Percentiles rank a stretch among this genome's conserved stretches.
These are phyloP conservation scores for Metschnikowia picachoensis DNA, from an alignment of 805 yeast genomes.

Conservation along the genomic window DNA sequence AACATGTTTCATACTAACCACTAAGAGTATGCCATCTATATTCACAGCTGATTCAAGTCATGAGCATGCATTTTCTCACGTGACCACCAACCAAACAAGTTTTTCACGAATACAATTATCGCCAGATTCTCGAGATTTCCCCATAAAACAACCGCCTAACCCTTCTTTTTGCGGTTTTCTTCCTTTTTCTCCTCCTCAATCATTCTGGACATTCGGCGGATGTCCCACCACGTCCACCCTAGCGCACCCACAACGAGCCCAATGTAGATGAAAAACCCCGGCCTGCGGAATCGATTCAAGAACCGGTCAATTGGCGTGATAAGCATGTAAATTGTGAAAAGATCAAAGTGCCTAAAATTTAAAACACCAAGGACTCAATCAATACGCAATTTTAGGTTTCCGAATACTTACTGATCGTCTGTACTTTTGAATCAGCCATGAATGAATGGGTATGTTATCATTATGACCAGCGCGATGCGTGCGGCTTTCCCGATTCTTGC, in stretches of 20 bases:
- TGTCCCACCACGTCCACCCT: slow-evolving; percentile 19
- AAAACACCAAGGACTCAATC: not conserved
- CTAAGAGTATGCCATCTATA: no score
- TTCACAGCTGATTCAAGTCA: no score
- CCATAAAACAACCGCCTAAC: not conserved
- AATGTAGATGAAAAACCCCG: slow-evolving; percentile 34
- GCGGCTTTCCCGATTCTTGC: slow-evolving; percentile 1
- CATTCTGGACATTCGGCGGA: slow-evolving; percentile 15
- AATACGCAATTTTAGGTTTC: not conserved
- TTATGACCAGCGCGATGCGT: no score
- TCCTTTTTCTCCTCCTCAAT: slow-evolving; percentile 10
- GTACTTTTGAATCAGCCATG: no score
- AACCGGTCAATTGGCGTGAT: slow-evolving; percentile 29
- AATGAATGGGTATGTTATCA: no score
- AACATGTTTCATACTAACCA: no score
- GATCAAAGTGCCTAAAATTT: not conserved
- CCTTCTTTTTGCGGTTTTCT: not conserved
- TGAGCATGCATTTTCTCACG: no score
- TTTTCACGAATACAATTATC: not conserved
- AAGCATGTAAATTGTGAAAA: slow-evolving; percentile 6
- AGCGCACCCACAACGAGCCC: slow-evolving; percentile 26
- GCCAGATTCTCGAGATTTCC: no score
- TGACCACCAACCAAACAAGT: no score
- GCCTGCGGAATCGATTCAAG: slow-evolving; percentile 28
- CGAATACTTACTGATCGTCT: no score